These are phyloP conservation scores for Emericellopsis cladophorae DNA, from an alignment of 2,329 filamentous ascomycete species.

Conservation along the genomic window DNA sequence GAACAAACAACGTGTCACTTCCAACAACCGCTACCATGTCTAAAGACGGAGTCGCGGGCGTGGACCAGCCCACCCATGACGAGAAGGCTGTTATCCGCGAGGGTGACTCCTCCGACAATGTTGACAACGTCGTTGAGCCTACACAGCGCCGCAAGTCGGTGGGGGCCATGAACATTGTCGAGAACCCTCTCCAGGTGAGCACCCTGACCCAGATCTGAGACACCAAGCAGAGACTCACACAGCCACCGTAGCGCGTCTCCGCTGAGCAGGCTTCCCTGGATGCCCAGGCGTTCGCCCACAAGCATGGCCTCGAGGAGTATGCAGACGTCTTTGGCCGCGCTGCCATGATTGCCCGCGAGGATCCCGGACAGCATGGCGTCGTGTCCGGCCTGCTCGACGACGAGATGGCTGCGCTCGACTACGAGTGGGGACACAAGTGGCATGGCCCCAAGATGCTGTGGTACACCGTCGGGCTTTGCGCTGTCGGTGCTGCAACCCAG, in stretches of 20 bases:
- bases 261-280: slow-evolving; percentile 13
- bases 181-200: slow-evolving; percentile 18
- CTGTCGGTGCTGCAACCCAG: slow-evolving; percentile 41
- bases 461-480: slow-evolving; percentile 34
- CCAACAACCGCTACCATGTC: not conserved
- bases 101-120: not conserved
- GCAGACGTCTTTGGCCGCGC: slow-evolving; percentile 20
- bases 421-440: slow-evolving; percentile 45
- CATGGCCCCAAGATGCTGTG: slow-evolving; percentile 26
- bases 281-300: slow-evolving; percentile 33
- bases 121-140: not conserved
- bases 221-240: not conserved
- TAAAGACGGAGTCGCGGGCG: not conserved
- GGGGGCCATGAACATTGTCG: slow-evolving; percentile 15
- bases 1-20: too few species aligned
- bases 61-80: not conserved
- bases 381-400: slow-evolving; percentile 9
- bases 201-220: not conserved
- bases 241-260: slow-evolving; percentile 10
- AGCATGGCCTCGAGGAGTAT: slow-evolving; percentile 32
- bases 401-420: slow-evolving; percentile 17
- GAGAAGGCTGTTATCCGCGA: not conserved
- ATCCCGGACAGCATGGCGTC: slow-evolving; percentile 9
- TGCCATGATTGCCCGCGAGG: slow-evolving; percentile 13
- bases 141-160: slow-evolving; percentile 8